A percentile compares a stretch with the other conserved stretches of the same genome.
phyloP scores from a whole-genome alignment of 352 stramenopile genomes.

The Globisporangium takayamanum region DNA sequence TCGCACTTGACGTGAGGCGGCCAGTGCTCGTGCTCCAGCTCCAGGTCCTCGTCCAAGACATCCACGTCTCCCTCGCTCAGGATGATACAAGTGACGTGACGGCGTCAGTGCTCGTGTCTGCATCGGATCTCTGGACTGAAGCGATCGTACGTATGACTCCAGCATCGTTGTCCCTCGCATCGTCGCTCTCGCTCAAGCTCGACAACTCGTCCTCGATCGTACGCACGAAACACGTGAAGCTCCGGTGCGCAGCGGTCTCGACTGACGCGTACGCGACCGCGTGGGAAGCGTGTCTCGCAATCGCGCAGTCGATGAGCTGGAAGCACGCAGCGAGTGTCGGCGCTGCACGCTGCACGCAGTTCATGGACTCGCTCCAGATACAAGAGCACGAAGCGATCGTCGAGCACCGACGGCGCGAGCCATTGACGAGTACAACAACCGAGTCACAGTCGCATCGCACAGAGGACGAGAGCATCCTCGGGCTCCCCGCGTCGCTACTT shows the following conservation, averaged over 20 bases:
- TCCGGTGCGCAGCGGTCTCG: slow-evolving; percentile 26
- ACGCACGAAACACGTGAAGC: slow-evolving; percentile 45
- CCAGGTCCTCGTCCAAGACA: slow-evolving; percentile 34
- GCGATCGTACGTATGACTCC: slow-evolving; percentile 27
- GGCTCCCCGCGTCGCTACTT: slow-evolving; percentile 46
- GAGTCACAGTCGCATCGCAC: neutral
- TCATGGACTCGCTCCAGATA: slow-evolving; percentile 35
- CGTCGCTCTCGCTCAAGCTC: slow-evolving; percentile 28
- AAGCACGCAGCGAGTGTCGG: slow-evolving; percentile 41
- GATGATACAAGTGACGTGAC: slow-evolving; percentile 25
- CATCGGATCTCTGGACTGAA: slow-evolving; percentile 48
- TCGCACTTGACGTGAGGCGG: slow-evolving; percentile 3
- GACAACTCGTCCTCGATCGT: slow-evolving; percentile 72
- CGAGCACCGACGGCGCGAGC: slow-evolving; percentile 31
- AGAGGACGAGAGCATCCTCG: slow-evolving; percentile 35
- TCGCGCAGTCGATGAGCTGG: slow-evolving; percentile 73
- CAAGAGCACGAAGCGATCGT: slow-evolving; percentile 42
- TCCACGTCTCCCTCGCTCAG: slow-evolving; percentile 24
- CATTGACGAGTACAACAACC: slow-evolving; percentile 1
- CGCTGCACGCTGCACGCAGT: slow-evolving; percentile 27
- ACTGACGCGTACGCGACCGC: slow-evolving; percentile 26
- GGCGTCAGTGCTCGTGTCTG: slow-evolving; percentile 30
- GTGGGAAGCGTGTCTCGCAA: slow-evolving; percentile 55
- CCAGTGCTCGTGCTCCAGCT: slow-evolving; percentile 25
- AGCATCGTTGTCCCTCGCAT: slow-evolving; percentile 2